phyloP scores from a whole-genome alignment of 2,329 filamentous ascomycete genomes.

The Xylogone sp. region DNA sequence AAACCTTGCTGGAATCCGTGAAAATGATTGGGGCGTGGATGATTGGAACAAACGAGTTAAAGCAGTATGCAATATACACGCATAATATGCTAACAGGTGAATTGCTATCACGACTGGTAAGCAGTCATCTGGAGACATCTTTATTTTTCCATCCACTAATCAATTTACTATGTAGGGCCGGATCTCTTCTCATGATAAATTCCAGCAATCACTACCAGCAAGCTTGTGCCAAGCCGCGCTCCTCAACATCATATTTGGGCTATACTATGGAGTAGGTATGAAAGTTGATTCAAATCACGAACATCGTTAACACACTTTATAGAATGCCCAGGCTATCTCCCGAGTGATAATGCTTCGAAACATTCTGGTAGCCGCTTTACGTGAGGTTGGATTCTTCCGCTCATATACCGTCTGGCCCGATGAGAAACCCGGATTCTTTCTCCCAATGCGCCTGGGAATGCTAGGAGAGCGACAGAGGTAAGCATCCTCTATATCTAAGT shows the following conservation, averaged over 20 bases:
- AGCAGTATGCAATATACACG: slow-evolving; percentile 24
- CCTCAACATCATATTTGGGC: slow-evolving; percentile 36
- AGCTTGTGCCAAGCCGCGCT: slow-evolving; percentile 30
- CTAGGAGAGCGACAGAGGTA: slow-evolving; percentile 34
- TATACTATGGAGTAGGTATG: slow-evolving; percentile 21
- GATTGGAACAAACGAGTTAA: slow-evolving; percentile 22
- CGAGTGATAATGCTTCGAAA: slow-evolving; percentile 31
- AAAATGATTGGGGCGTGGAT: slow-evolving; percentile 38
- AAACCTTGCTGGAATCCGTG: slow-evolving; percentile 26
- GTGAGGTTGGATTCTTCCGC: slow-evolving; percentile 34
- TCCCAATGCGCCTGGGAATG: slow-evolving; percentile 30
- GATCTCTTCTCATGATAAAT: slow-evolving; percentile 25
- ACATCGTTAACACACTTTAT: not conserved
- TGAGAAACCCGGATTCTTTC: slow-evolving; percentile 34
- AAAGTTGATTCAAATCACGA: not conserved
- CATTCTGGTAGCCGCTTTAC: slow-evolving; percentile 30
- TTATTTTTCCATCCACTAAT: too few species aligned
- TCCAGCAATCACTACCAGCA: slow-evolving; percentile 13
- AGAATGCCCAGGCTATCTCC: slow-evolving; percentile 30
- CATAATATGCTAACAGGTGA: slow-evolving; percentile 29
- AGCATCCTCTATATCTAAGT: not conserved
- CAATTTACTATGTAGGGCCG: slow-evolving; percentile 11
- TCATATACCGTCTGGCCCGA: slow-evolving; percentile 31
- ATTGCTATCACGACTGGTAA: slow-evolving; percentile 17
- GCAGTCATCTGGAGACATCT: too few species aligned